Evolutionary conservation across 2,329 filamentous ascomycete species (phyloP), one percentile per base, ranked within the genome.

Genomic region (Escovopsis sp.): DNA sequence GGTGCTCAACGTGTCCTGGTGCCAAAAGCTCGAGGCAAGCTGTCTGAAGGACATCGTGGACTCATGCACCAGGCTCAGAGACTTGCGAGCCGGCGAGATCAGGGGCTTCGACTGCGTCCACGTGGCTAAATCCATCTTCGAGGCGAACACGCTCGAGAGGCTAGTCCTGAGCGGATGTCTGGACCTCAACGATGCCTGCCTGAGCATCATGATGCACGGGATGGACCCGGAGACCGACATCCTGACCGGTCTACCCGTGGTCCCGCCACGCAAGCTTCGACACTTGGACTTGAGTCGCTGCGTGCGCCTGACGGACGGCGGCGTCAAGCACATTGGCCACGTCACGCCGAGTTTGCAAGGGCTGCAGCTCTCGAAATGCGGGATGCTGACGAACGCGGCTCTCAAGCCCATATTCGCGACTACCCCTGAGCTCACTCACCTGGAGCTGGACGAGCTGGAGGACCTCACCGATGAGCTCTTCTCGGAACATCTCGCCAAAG

Each of bases 1-100:
- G 59, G 71, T 75, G 42, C 71, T 96, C 49, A 93, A 95, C 53
- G 75, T 96, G 15, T 94, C 87, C 0, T 96, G 89, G 86, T 98
- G 91, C 64, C 79, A 79, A 49, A 81, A 86, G 46, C 77, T 95
- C 55, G 81, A 91, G 53, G 81, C 84, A 8, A 68, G 74, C 11
- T 88, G 87, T 5, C 65, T 96, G 41, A 76, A 71, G 48, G 72
- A 73, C 40, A 72, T 98, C 2, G 65, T 95, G 1, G 68, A 81
- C 45, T 72, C 72, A 2, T 96, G 91, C 54, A 67, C 71, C 0
- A 78, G 70, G 41, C 64, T 98, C 42, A 81, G 68, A 41, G 88
- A 96, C 51, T 66, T 98, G 27, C 75, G 86, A 44, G 86, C 83
- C 9, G 81, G 84, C 37, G 87, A 94, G 59, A 73, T 94, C 24